Conservation (phyloP, 768 basidiomycete genomes). For the Boletus pseudopeckii region DNA sequence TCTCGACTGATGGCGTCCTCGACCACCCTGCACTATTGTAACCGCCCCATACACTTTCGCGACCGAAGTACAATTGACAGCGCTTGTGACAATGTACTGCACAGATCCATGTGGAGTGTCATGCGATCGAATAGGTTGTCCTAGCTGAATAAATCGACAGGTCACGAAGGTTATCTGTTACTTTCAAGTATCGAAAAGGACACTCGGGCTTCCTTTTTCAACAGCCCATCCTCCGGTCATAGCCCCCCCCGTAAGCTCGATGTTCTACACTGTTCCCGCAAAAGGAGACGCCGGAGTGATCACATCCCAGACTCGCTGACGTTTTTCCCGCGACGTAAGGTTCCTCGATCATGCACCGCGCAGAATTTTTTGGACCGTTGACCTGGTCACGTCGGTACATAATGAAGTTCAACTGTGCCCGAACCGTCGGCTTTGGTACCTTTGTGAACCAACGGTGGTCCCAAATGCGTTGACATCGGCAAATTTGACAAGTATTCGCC, state of each 20-base stretch:
- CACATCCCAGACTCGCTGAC: neutral
- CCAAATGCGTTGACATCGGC: neutral
- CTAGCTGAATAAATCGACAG: neutral
- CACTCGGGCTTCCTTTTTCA: neutral
- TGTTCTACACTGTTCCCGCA: neutral
- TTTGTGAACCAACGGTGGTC: neutral
- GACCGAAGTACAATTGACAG: neutral
- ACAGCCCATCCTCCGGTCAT: neutral
- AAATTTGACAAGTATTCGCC: neutral
- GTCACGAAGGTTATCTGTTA: too few species aligned
- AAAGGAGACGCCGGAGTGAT: slow-evolving; percentile 3
- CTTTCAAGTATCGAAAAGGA: neutral
- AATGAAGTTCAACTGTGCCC: too few species aligned
- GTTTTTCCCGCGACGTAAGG: slow-evolving; percentile 1
- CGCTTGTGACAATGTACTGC: neutral
- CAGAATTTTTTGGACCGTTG: neutral
- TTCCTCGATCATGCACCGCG: too few species aligned
- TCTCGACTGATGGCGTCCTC: neutral
- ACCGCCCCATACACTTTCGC: neutral
- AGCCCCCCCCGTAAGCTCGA: neutral
- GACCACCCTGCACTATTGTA: neutral
- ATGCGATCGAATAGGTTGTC: neutral
- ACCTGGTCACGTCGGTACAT: too few species aligned
- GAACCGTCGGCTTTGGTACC: neutral
- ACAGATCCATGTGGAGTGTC: neutral